phyloP scores from a whole-genome alignment of 1,284 basidiomycete genomes.

The Meripilus lineatus region DNA sequence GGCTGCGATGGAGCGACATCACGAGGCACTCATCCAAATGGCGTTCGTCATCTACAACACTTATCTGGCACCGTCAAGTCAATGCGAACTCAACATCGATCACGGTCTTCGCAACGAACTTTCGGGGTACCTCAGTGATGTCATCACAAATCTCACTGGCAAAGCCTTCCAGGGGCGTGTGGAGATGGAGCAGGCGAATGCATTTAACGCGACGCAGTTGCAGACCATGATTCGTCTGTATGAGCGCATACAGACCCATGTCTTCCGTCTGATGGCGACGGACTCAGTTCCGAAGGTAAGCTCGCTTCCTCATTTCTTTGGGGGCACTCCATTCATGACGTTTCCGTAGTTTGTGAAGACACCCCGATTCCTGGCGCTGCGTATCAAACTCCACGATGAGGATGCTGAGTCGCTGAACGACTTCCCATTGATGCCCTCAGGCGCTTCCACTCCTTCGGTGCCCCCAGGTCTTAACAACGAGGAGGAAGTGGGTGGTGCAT shows the following conservation, averaged over 20 bases:
- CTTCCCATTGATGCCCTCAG: conserved; percentile 22
- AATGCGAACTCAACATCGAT: conserved; percentile 97
- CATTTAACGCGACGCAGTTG: conserved; percentile 89
- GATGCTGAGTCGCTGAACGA: conserved; percentile 41
- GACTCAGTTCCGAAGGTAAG: conserved; percentile 93
- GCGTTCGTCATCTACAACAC: conserved; percentile 94
- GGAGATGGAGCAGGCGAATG: conserved; percentile 70
- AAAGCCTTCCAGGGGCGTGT: conserved; percentile 75
- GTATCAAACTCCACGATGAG: conserved; percentile 68
- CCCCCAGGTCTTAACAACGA: conserved; percentile 65
- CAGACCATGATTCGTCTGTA: conserved; percentile 93
- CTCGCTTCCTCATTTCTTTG: conserved; percentile 4
- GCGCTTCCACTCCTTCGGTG: conserved; percentile 41
- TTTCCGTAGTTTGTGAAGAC: conserved; percentile 75
- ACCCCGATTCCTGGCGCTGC: conserved; percentile 68
- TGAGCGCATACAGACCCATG: conserved; percentile 94
- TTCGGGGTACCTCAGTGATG: conserved; percentile 87
- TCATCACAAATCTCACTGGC: conserved; percentile 72
- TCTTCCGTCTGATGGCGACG: conserved; percentile 96
- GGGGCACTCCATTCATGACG: conserved; percentile 1
- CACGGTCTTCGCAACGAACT: conserved; percentile 94
- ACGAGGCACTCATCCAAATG: conserved; percentile 91
- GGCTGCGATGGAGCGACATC: conserved; percentile 94
- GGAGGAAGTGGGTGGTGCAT: conserved; percentile 75
- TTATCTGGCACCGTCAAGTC: conserved; percentile 93